These are phyloP conservation scores for Saxophila tyrrhenica DNA, from an alignment of 495 filamentous ascomycete genomes.

Conservation along the genomic window DNA sequence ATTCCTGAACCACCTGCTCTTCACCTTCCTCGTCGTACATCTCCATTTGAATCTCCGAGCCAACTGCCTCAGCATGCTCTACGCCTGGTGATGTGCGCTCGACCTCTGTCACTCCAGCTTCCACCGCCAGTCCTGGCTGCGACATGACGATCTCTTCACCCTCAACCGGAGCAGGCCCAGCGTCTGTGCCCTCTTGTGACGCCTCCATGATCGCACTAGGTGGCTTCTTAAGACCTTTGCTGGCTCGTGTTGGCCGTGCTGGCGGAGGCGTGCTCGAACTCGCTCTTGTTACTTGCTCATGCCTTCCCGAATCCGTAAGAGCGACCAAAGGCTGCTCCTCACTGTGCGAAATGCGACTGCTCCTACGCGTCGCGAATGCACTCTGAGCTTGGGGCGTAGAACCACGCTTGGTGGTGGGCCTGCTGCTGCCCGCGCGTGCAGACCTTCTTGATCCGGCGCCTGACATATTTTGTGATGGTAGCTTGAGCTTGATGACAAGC, in stretches of 20 bases:
- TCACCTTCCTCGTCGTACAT: slow-evolving; percentile 33
- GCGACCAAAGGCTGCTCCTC: slow-evolving; percentile 49
- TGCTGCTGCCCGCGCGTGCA: slow-evolving; percentile 16
- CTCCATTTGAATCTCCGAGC: slow-evolving; percentile 18
- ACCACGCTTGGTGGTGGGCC: slow-evolving; percentile 3
- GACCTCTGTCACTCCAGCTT: slow-evolving; percentile 1
- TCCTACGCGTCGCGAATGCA: slow-evolving; percentile 36
- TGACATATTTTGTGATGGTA: slow-evolving; percentile 13
- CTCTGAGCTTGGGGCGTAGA: slow-evolving; percentile 7
- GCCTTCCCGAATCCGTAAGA: slow-evolving; percentile 66
- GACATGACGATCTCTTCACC: slow-evolving; percentile 5
- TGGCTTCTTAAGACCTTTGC: slow-evolving; percentile 51
- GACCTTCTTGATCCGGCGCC: slow-evolving; percentile 2
- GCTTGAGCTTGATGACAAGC: slow-evolving; percentile 27
- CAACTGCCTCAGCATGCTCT: slow-evolving; percentile 6
- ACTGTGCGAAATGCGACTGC: slow-evolving; percentile 49
- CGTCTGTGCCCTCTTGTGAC: slow-evolving; percentile 26
- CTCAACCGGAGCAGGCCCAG: not conserved
- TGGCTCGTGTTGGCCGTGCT: slow-evolving; percentile 43
- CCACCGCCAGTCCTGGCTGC: slow-evolving; percentile 1
- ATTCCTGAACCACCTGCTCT: slow-evolving; percentile 32
- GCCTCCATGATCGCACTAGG: slow-evolving; percentile 45
- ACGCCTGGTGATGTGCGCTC: slow-evolving; percentile 6
- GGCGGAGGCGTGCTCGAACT: slow-evolving; percentile 47
- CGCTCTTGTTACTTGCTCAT: slow-evolving; percentile 47